Evolutionary conservation across 805 yeast species (phyloP).

Genomic region (Kuraishia floccosa): DNA sequence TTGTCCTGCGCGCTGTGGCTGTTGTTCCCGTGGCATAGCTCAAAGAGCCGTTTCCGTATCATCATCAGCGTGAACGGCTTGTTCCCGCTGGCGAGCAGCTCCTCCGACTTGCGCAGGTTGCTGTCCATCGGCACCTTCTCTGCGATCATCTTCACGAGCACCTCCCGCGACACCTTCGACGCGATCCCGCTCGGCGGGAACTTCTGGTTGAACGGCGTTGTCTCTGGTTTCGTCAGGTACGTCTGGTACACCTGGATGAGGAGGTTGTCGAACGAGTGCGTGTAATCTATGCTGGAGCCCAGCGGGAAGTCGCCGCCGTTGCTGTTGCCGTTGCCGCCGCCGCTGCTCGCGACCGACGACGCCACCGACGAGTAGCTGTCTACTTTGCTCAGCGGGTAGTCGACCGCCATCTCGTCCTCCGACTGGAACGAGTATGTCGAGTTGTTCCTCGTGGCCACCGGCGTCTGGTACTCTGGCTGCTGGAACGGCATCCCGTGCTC

Average conservation of each 20-base stretch:
- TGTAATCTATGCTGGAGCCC: constrained; percentile 1
- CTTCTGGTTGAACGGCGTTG: constrained; percentile 55
- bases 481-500: too few relatives aligned
- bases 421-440: constrained; percentile 7
- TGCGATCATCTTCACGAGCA: constrained; percentile 20
- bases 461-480: neutral
- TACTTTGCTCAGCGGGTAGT: neutral
- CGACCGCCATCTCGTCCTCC: constrained; percentile 7
- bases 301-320: neutral
- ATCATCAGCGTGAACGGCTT: constrained; percentile 14
- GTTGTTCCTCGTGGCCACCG: constrained; percentile 3
- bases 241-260: constrained; percentile 34
- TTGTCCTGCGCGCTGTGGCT: constrained; percentile 1
- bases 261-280: constrained; percentile 26
- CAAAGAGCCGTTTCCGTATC: constrained; percentile 19
- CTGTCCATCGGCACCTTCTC: constrained; percentile 13
- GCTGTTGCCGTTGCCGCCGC: neutral
- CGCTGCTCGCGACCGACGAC: constrained; percentile 2
- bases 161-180: constrained; percentile 45
- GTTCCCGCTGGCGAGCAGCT: constrained; percentile 12
- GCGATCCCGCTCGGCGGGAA: constrained; percentile 63
- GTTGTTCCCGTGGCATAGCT: constrained; percentile 12
- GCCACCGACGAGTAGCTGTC: constrained; percentile 3
- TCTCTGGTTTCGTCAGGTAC: constrained; percentile 43
- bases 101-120: constrained; percentile 13